Evolutionary conservation across 164 flowering plant genomes (phyloP), one percentile per base, ranked within the genome.

Genomic region (Tetrastigma voinierianum): DNA sequence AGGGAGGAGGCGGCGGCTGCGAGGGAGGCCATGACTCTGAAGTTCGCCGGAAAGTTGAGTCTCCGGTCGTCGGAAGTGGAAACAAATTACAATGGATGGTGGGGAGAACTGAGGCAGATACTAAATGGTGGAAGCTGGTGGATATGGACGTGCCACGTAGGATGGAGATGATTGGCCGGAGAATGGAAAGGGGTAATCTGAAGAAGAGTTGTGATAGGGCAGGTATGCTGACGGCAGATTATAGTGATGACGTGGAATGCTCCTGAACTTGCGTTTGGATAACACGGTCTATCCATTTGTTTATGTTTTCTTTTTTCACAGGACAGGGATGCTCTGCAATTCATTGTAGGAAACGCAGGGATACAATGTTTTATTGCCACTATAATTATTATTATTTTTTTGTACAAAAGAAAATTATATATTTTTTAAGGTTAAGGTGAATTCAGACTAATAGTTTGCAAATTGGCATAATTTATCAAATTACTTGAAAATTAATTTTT

Each of bases 11-110:
- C 80, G 2, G 87, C 85, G n/a, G 96, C 90, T 18, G 91, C 85
- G 43, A 93, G 71, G 46, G 96, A 87, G 49, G 93, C 95, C 95
- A 90, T 91, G 40, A n/a, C n/a, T n/a, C n/a, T n/a, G n/a, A 32
- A n/a, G n/a, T n/a, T n/a, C n/a, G n/a, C 40, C 40, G 40, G 40
- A 32, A 32, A 32, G 46, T 59, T 1, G 48, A 10, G 40, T n/a
- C 13, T 19, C 19, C 8, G 11, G 48, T 32, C 10, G 19, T 64
- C 5, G 9, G 24, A 6, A 23, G 25, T 23, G 21, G 19, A 46
- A n/a, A 51, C 25, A n/a, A n/a, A n/a, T n/a, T n/a, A n/a, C n/a
- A 62, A 43, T 25, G 46, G 44, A 62, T 25, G 53, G 57, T 45
- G n/a, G n/a, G n/a, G n/a, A n/a, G n/a, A n/a, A 63, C 40, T 40